phyloP scores from a whole-genome alignment of 768 basidiomycete species.

The Pleurotus ostreatus region DNA sequence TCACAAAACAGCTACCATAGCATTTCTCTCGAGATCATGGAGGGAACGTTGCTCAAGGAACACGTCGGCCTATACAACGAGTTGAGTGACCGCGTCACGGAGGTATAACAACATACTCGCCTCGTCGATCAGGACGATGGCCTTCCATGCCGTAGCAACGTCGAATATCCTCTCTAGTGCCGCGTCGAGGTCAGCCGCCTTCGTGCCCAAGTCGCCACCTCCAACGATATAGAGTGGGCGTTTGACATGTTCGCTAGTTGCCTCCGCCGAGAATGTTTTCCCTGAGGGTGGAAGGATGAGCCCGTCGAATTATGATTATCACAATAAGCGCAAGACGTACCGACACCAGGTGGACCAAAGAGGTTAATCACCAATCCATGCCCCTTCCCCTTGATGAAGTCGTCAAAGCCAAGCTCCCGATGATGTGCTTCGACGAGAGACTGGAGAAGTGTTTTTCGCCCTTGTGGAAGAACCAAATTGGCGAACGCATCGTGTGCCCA shows the following conservation, averaged over 20 bases:
- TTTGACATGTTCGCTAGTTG: conserved; percentile 51
- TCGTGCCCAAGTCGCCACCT: conserved; percentile 52
- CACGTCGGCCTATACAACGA: conserved; percentile 48
- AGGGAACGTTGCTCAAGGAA: conserved; percentile 68
- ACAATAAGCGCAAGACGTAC: conserved; percentile 13
- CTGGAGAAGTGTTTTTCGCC: conserved; percentile 49
- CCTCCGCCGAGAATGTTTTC: conserved; percentile 60
- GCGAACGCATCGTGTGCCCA: conserved; percentile 58
- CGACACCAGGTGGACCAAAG: conserved; percentile 58
- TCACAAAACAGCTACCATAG: conserved; percentile 64
- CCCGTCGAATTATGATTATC: too few species aligned
- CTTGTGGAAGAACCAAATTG: conserved; percentile 54
- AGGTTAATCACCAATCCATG: conserved; percentile 56
- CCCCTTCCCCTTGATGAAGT: conserved; percentile 64
- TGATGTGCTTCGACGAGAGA: conserved; percentile 59
- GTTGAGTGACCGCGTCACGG: conserved; percentile 7
- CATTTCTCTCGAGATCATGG: conserved; percentile 62
- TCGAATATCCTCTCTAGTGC: conserved; percentile 45
- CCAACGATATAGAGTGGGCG: conserved; percentile 51
- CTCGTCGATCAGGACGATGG: conserved; percentile 56
- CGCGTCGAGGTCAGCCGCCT: conserved; percentile 36
- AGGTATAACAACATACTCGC: conserved; percentile 12
- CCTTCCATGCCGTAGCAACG: conserved; percentile 57
- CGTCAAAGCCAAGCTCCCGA: conserved; percentile 47
- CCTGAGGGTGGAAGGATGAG: conserved; percentile 17